Conservation (phyloP, 169 alveolate species). For the Cryptosporidium sp. region DNA sequence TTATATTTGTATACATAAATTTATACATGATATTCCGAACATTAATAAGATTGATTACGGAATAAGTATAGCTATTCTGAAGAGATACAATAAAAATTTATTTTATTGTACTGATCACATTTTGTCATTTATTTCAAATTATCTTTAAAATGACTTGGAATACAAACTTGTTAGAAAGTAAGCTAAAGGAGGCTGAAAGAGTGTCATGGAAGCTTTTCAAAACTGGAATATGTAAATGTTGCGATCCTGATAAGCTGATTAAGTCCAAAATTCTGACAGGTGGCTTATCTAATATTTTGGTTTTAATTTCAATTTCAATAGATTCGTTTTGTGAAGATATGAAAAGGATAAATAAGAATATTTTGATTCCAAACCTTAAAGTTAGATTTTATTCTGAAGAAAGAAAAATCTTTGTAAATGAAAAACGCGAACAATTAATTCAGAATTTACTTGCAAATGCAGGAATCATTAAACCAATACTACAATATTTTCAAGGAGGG, state of each 20-base stretch:
- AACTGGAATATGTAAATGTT: conserved; percentile 56
- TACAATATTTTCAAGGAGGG: conserved; percentile 54
- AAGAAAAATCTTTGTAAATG: conserved; percentile 53
- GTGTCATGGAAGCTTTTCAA: conserved; percentile 38
- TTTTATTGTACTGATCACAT: neutral
- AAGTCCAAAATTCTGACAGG: conserved; percentile 35
- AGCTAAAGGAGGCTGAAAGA: conserved; percentile 24
- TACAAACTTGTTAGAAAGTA: neutral
- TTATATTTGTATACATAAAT: neutral
- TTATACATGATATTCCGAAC: neutral
- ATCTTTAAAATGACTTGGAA: neutral
- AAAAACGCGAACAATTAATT: conserved; percentile 44
- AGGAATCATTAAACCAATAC: conserved; percentile 41
- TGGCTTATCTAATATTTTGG: conserved; percentile 58
- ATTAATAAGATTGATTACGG: neutral
- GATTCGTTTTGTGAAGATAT: conserved; percentile 51
- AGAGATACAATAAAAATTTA: neutral
- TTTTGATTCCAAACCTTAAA: neutral
- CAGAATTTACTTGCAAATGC: conserved; percentile 39
- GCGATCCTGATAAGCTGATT: neutral
- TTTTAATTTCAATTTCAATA: conserved; percentile 4
- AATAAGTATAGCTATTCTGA: neutral
- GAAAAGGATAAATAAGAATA: conserved; percentile 2
- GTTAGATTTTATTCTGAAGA: conserved; percentile 51
- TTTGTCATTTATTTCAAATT: neutral